Percentiles rank a stretch among this genome's conserved stretches.
phyloP scores from a whole-genome alignment of 1,284 basidiomycete species.

The Ceratobasidium sp. region DNA sequence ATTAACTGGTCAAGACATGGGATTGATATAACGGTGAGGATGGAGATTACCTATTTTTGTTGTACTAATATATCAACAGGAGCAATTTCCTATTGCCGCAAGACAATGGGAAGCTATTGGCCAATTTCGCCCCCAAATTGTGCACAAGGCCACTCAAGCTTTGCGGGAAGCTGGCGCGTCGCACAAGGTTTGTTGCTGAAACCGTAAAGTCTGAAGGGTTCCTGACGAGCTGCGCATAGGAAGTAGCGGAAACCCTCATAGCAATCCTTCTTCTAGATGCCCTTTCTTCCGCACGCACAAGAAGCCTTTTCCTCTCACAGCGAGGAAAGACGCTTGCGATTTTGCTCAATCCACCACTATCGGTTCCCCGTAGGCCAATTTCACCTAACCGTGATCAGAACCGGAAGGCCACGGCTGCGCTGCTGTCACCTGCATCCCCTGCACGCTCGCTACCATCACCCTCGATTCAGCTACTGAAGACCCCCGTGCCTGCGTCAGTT shows the following conservation, averaged over 20 bases:
- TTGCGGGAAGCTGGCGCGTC: slow-evolving; percentile 65
- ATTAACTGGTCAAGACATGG: slow-evolving; percentile 69
- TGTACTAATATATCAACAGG: slow-evolving; percentile 59
- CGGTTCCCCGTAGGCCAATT: slow-evolving; percentile 43
- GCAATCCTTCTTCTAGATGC: slow-evolving; percentile 88
- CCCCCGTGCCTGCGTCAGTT: slow-evolving; percentile 36
- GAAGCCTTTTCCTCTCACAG: slow-evolving; percentile 77
- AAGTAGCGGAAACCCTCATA: slow-evolving; percentile 78
- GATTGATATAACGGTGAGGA: slow-evolving; percentile 70
- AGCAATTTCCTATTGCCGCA: slow-evolving; percentile 84
- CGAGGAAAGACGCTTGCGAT: slow-evolving; percentile 73
- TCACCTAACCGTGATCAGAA: slow-evolving; percentile 52
- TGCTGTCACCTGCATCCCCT: slow-evolving; percentile 49
- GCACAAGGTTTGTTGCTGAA: slow-evolving; percentile 13
- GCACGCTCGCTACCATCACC: slow-evolving; percentile 49
- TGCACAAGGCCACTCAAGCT: slow-evolving; percentile 81
- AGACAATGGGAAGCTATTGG: slow-evolving; percentile 90
- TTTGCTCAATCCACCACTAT: slow-evolving; percentile 57
- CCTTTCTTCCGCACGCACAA: slow-evolving; percentile 76
- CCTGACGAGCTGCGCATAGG: slow-evolving; percentile 59
- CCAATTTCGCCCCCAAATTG: slow-evolving; percentile 86
- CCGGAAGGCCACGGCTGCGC: slow-evolving; percentile 58
- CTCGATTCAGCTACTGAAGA: slow-evolving; percentile 46
- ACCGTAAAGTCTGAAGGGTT: slow-evolving; percentile 46
- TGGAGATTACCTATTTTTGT: neutral